These are phyloP conservation scores for Aspergillus calidoustus DNA, from an alignment of 2,329 filamentous ascomycete species.

Conservation along the genomic window DNA sequence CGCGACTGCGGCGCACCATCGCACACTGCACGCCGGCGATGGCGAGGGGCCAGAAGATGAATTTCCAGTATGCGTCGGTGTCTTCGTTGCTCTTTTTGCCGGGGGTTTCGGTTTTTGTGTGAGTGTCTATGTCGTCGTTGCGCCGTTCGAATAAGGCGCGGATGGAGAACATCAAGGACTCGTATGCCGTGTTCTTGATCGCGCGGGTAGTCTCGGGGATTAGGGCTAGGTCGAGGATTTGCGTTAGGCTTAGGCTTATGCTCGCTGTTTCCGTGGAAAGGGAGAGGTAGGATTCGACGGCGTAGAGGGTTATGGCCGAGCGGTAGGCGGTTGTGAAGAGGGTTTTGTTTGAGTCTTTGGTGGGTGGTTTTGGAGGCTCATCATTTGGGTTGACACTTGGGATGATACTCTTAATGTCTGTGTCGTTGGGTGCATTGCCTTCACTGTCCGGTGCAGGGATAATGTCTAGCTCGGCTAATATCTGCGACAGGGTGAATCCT, in stretches of 20 bases:
- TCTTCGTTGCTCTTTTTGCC: background rate
- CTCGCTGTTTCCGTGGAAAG: background rate
- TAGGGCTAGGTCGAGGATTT: background rate
- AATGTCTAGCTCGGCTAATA: background rate
- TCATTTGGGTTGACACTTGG: no score
- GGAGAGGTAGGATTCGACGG: background rate
- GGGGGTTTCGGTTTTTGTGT: background rate
- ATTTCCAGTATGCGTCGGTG: background rate
- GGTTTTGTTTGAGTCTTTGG: background rate
- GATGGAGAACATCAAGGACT: background rate
- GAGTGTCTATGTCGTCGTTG: background rate
- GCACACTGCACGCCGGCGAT: slow-evolving; percentile 5
- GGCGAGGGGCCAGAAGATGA: slow-evolving; percentile 1
- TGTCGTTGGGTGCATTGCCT: background rate
- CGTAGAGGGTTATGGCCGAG: background rate
- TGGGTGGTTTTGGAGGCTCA: background rate
- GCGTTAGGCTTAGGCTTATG: background rate
- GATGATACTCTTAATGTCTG: background rate
- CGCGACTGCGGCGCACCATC: background rate
- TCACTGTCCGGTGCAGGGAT: background rate
- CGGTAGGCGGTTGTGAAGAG: background rate
- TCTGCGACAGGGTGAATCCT: background rate
- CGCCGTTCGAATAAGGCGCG: background rate
- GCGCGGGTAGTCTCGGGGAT: background rate
- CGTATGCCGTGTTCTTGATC: background rate